phyloP scores from a whole-genome alignment of 805 yeast species.

The Nakazawaea ambrosiae region DNA sequence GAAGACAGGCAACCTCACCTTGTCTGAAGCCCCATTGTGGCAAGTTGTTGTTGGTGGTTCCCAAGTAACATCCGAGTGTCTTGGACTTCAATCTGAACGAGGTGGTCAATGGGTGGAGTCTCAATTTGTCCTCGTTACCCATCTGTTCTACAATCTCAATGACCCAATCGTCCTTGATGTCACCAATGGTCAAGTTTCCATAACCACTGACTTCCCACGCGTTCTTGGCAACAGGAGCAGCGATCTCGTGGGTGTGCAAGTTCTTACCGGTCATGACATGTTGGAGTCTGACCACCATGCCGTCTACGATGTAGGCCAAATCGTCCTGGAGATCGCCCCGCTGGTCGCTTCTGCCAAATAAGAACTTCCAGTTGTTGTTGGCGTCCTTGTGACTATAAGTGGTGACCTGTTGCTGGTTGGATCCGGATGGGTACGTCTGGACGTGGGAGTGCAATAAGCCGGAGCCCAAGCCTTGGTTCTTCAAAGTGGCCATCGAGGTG shows the following conservation, averaged over 20 bases:
- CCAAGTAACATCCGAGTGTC: conserved; percentile 64
- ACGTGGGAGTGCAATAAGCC: conserved; percentile 83
- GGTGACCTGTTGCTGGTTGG: conserved; percentile 91
- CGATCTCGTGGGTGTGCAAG: conserved; percentile 74
- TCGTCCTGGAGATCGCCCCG: conserved; percentile 25
- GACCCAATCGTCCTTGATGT: conserved; percentile 83
- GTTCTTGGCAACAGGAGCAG: conserved; percentile 63
- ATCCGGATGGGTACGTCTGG: conserved; percentile 87
- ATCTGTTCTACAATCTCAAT: conserved; percentile 70
- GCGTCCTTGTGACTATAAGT: conserved; percentile 85
- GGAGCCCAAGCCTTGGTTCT: conserved; percentile 70
- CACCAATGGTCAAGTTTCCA: conserved; percentile 67
- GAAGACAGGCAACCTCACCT: conserved; percentile 81
- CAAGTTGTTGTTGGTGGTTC: conserved; percentile 60
- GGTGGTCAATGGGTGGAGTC: conserved; percentile 70
- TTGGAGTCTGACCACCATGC: conserved; percentile 60
- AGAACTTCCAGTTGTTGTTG: conserved; percentile 78
- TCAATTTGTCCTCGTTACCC: conserved; percentile 39
- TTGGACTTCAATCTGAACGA: conserved; percentile 62
- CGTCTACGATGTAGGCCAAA: conserved; percentile 40
- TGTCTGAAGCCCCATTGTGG: conserved; percentile 87
- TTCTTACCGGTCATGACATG: conserved; percentile 70
- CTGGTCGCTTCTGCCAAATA: conserved; percentile 44
- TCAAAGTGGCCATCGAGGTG: conserved; percentile 59
- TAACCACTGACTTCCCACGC: conserved; percentile 85